Evolutionary conservation across 169 alveolate species (phyloP).

Genomic region (Plasmodium berghei): DNA sequence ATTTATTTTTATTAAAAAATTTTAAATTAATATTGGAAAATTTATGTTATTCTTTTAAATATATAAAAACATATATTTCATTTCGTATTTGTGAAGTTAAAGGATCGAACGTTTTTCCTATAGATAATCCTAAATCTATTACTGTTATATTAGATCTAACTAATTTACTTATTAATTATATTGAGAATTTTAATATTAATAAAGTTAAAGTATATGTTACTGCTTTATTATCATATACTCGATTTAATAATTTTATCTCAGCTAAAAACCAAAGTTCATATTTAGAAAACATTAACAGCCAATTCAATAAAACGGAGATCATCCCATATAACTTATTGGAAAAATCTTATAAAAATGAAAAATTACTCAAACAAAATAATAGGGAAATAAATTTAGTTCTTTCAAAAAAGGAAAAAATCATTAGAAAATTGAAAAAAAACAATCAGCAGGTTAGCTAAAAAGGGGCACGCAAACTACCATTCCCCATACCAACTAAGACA

Average conservation of each 20-base stretch:
- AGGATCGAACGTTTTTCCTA: slow-evolving; percentile 5
- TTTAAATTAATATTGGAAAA: slow-evolving; percentile 29
- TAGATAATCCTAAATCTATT: slow-evolving; percentile 25
- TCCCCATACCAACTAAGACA: too few species aligned
- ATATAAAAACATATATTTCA: slow-evolving; percentile 42
- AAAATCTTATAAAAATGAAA: slow-evolving; percentile 6
- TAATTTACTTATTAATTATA: slow-evolving; percentile 15
- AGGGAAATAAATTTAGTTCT: slow-evolving; percentile 4
- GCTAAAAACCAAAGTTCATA: slow-evolving; percentile 11
- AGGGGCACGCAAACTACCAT: not conserved
- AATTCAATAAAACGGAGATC: not conserved
- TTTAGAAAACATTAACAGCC: slow-evolving; percentile 18
- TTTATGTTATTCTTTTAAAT: slow-evolving; percentile 17
- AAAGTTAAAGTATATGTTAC: not conserved
- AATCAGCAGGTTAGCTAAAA: slow-evolving; percentile 13
- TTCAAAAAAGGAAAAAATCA: slow-evolving; percentile 14
- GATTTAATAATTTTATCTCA: slow-evolving; percentile 23
- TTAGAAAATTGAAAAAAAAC: slow-evolving; percentile 7
- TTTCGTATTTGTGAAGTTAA: slow-evolving; percentile 66
- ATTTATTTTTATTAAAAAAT: slow-evolving; percentile 37
- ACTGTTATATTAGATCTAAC: slow-evolving; percentile 37
- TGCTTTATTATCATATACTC: slow-evolving; percentile 32
- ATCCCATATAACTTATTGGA: slow-evolving; percentile 14
- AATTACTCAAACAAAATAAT: slow-evolving; percentile 11
- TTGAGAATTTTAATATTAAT: slow-evolving; percentile 23